Evolutionary conservation across 2,329 filamentous ascomycete species (phyloP).

Genomic region (Pezicula carpinea): DNA sequence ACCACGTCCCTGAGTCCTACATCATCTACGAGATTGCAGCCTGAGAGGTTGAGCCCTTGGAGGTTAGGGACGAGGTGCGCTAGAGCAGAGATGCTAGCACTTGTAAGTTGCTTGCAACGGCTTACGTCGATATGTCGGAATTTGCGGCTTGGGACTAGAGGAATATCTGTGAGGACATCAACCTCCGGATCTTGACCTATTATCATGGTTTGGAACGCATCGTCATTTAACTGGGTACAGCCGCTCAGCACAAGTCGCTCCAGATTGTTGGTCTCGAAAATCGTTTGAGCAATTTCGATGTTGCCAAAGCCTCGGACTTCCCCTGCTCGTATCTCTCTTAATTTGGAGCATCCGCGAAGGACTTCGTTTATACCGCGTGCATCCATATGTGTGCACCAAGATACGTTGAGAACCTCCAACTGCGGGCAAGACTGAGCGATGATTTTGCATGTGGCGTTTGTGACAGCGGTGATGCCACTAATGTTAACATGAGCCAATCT

Average conservation of each 20-base stretch:
- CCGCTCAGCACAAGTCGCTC: constrained; percentile 79
- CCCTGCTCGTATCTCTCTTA: constrained; percentile 77
- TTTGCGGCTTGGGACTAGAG: constrained; percentile 71
- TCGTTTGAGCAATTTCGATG: constrained; percentile 61
- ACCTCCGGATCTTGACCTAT: constrained; percentile 72
- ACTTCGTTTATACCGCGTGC: constrained; percentile 70
- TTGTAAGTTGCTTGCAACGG: constrained; percentile 70
- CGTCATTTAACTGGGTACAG: constrained; percentile 73
- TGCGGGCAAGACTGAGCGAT: constrained; percentile 76
- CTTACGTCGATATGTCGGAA: constrained; percentile 84
- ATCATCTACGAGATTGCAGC: constrained; percentile 71
- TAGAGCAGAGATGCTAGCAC: constrained; percentile 64
- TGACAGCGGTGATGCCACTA: constrained; percentile 73
- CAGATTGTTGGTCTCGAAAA: constrained; percentile 78
- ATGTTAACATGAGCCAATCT: constrained; percentile 81
- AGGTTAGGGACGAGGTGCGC: constrained; percentile 72
- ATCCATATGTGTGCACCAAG: constrained; percentile 87
- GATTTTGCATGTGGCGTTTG: constrained; percentile 81
- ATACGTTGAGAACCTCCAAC: constrained; percentile 82
- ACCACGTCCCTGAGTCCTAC: constrained; percentile 67
- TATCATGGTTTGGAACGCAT: constrained; percentile 67
- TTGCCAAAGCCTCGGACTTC: constrained; percentile 79
- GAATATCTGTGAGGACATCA: constrained; percentile 72
- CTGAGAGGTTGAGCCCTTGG: constrained; percentile 78
- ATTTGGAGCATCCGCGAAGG: constrained; percentile 63